These are phyloP conservation scores for Botrytis pseudocinerea DNA, from an alignment of 2,329 filamentous ascomycete species.

Conservation along the genomic window DNA sequence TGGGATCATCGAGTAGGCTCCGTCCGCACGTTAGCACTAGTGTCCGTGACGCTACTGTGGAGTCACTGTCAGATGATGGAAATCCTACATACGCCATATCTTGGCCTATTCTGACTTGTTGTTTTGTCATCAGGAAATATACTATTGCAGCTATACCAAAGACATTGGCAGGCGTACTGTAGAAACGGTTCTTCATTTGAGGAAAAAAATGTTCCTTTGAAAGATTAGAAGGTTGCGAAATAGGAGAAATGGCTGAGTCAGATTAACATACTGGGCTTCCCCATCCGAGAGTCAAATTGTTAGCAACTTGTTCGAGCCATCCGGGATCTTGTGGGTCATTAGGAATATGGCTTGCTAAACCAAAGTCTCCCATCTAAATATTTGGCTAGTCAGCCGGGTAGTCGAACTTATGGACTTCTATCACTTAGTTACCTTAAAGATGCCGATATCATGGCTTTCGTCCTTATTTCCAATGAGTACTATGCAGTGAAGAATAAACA, in stretches of 20 bases:
- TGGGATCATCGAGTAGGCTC: neutral
- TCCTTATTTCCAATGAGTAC: constrained; percentile 5
- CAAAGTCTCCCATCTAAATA: neutral
- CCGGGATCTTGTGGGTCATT: neutral
- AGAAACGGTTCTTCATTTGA: constrained; percentile 10
- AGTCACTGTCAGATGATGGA: neutral
- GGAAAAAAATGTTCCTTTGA: constrained; percentile 1
- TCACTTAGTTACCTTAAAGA: neutral
- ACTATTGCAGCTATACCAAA: constrained; percentile 8
- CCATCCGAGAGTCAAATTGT: neutral
- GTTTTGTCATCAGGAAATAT: constrained; percentile 3
- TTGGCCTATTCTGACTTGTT: neutral
- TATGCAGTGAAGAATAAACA: neutral
- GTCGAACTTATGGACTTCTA: neutral
- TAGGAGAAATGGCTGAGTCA: neutral
- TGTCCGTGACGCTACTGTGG: no score
- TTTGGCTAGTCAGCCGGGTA: neutral
- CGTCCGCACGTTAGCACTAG: neutral
- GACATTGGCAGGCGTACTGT: constrained; percentile 6
- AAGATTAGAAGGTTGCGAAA: neutral
- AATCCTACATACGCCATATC: neutral
- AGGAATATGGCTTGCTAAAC: constrained; percentile 1
- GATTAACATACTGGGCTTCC: neutral
- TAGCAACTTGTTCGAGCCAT: constrained; percentile 1
- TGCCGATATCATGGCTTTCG: neutral